Evolutionary conservation across 331 rosid species (phyloP).

Genomic region (Quercus lobata): DNA sequence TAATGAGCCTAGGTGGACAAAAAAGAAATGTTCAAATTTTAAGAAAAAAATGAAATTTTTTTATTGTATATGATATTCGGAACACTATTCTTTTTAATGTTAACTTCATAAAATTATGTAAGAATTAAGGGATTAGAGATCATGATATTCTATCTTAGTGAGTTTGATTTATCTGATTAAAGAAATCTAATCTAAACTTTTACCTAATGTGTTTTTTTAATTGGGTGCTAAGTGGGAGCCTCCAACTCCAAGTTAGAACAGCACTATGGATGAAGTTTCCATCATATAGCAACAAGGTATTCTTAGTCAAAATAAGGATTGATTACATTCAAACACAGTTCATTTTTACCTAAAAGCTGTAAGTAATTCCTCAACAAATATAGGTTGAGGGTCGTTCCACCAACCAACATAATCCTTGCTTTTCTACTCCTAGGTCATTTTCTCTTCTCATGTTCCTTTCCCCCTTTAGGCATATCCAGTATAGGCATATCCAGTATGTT

Average conservation of each 20-base stretch:
- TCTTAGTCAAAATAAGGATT: conserved; percentile 2
- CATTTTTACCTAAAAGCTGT: not conserved
- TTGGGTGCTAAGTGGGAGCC: not conserved
- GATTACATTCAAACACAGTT: not conserved
- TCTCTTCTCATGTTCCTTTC: conserved; percentile 11
- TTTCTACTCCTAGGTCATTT: conserved; percentile 25
- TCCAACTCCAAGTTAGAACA: too few relatives aligned
- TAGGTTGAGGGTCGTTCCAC: conserved; percentile 30
- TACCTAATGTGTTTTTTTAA: not conserved
- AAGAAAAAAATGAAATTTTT: too few relatives aligned
- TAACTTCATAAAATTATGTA: not conserved
- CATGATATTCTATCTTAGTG: not conserved
- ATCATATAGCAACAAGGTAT: conserved; percentile 13
- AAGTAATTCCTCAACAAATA: conserved; percentile 28
- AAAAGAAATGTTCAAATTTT: too few relatives aligned
- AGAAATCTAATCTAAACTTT: not conserved
- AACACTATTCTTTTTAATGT: not conserved
- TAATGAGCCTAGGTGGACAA: too few relatives aligned
- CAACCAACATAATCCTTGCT: conserved; percentile 36
- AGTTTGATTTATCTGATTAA: too few relatives aligned
- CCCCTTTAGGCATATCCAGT: not conserved
- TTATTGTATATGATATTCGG: too few relatives aligned
- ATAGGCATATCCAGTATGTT: not conserved
- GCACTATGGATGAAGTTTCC: not conserved
- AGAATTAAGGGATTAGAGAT: not conserved